phyloP scores from a whole-genome alignment of 2,329 filamentous ascomycete genomes.

The Trichoderma oligosporum region DNA sequence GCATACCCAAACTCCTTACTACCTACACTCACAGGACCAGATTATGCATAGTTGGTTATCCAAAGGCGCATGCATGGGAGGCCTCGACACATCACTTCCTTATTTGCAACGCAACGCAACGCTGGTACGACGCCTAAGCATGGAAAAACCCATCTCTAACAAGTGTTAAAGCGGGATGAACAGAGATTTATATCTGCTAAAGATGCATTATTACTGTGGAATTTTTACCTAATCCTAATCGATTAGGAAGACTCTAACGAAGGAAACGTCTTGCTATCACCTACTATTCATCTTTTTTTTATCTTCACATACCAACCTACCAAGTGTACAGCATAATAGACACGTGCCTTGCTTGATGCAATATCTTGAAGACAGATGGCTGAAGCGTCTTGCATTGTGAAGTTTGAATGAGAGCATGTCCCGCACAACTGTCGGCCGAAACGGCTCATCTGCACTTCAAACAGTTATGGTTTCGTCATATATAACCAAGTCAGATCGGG shows the following conservation, averaged over 20 bases:
- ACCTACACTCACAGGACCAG: background rate
- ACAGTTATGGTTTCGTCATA: background rate
- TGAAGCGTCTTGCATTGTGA: too few relatives aligned
- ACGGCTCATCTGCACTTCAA: too few relatives aligned
- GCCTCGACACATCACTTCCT: background rate
- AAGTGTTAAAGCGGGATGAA: background rate
- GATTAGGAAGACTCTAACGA: too few relatives aligned
- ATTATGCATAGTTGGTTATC: background rate
- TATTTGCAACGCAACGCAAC: accelerated
- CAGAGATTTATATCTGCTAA: background rate
- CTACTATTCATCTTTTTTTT: too few relatives aligned
- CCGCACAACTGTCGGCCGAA: background rate
- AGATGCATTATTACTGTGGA: background rate
- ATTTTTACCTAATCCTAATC: background rate
- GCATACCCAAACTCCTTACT: background rate
- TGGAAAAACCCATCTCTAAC: background rate
- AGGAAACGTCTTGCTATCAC: too few relatives aligned
- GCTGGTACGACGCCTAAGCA: background rate
- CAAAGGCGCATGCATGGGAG: background rate
- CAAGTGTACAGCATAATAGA: too few relatives aligned
- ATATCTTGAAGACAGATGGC: too few relatives aligned
- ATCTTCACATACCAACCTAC: too few relatives aligned
- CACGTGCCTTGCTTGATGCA: too few relatives aligned
- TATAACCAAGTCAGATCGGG: too few relatives aligned
- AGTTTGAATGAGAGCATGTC: too few relatives aligned